Evolutionary conservation across 2,329 filamentous ascomycete genomes (phyloP), one percentile per base, ranked within the genome.

Genomic region (Aphanocladium album): DNA sequence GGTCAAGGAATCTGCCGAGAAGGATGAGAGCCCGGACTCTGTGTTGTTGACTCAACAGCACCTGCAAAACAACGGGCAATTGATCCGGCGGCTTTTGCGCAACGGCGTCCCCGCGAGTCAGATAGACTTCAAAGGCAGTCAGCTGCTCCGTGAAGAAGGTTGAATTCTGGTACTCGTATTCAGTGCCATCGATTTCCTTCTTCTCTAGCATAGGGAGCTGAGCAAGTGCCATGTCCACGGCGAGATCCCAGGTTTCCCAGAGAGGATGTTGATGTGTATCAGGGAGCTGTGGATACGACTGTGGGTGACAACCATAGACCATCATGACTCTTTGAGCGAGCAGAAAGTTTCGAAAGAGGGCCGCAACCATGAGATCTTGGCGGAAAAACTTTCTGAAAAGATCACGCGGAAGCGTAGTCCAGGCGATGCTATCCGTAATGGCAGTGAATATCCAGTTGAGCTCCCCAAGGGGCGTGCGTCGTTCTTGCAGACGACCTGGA

Each of bases 361-460:
- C 95, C 14, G 95, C 95, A n/a, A 99, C 95, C 93, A 99, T 98
- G 14, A 99, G 81, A 73, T 99, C 95, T 73, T 99, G 95, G 46
- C 95, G 82, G 74, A 99, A 99, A 62, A 98, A 90, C 74, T 96
- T 96, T 74, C 96, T 93, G 76, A 99, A 99, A 12, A 97, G 79
- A 21, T 92, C 86, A 50, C 93, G 89, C 3, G 93, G 91, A 4
- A 99, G 78, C 5, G 91, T 96, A 35, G 96, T 98, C 95, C 95
- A 99, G 0, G 95, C 95, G 68, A 99, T 99, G 1, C 93, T 98
- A 72, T 99, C 95, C 0, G 95, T 99, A 65, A 99, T 98, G 59
- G 95, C 95, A 0, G 95, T 99, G 71, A 99, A 98, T 39, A 99
- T 99, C 95, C 95, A 99, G 70, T 99, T 99, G 16, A 99, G 80